Percentiles rank a stretch among this genome's conserved stretches.
phyloP scores from a whole-genome alignment of 139 green algal species.

The Pseudopediastrum boryanum region DNA sequence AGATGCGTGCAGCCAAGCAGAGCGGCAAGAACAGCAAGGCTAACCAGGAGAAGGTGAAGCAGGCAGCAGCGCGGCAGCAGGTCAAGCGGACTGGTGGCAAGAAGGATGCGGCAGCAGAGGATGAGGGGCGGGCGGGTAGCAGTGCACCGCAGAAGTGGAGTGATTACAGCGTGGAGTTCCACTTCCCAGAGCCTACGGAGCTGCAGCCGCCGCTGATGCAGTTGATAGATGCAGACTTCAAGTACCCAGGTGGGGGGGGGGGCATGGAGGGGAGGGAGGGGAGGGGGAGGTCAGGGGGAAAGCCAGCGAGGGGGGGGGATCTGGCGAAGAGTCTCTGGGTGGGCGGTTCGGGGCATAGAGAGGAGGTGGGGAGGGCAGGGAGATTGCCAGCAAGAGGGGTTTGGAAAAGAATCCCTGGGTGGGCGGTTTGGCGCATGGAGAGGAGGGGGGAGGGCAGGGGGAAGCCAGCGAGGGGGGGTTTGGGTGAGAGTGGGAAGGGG shows the following conservation, averaged over 20 bases:
- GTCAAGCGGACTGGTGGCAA: constrained; percentile 55
- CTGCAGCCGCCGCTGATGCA: constrained; percentile 90
- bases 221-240: constrained; percentile 93
- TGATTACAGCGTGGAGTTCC: constrained; percentile 92
- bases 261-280: not conserved
- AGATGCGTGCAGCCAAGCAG: constrained; percentile 87
- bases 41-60: constrained; percentile 65
- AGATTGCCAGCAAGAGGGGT: too few relatives aligned
- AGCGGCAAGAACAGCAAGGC: constrained; percentile 73
- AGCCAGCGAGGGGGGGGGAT: too few relatives aligned
- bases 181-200: constrained; percentile 96
- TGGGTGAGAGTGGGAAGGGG: too few relatives aligned
- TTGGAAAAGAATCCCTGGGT: too few relatives aligned
- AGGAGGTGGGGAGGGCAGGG: too few relatives aligned
- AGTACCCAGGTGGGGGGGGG: constrained; percentile 82
- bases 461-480: too few relatives aligned
- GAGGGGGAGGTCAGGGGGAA: too few relatives aligned
- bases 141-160: constrained; percentile 61
- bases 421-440: too few relatives aligned
- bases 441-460: too few relatives aligned
- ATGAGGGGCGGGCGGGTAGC: constrained; percentile 44
- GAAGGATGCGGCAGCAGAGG: constrained; percentile 37
- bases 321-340: too few relatives aligned
- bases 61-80: constrained; percentile 36
- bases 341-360: too few relatives aligned